Evolutionary conservation across 208 protist species (phyloP).

Genomic region (Acanthamoeba lenticulata): DNA sequence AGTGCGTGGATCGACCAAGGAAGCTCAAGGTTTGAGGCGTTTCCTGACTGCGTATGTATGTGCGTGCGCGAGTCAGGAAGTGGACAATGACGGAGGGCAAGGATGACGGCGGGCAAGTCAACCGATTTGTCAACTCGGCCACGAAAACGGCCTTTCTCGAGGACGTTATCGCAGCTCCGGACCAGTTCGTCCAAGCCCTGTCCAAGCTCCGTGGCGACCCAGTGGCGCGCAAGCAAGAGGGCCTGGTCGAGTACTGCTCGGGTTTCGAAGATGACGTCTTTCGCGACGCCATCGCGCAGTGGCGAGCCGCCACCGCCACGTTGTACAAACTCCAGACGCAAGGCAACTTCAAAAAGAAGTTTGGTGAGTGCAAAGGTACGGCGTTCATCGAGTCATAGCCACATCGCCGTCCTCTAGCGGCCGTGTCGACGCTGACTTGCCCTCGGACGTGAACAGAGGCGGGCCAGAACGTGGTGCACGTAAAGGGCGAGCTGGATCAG

Average conservation of each 20-base stretch:
- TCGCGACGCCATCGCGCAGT: not conserved
- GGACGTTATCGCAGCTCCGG: not conserved
- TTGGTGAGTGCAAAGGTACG: not conserved
- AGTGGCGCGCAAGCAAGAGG: not conserved
- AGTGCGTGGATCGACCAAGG: too few species aligned
- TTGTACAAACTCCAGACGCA: not conserved
- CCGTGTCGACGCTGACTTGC: too few species aligned
- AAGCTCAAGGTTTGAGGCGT: too few species aligned
- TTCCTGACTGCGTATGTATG: too few species aligned
- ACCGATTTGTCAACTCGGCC: not conserved
- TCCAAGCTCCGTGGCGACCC: not conserved
- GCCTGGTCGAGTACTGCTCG: not conserved
- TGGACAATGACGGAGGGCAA: not conserved
- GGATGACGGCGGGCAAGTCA: not conserved
- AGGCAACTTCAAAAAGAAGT: slow-evolving; percentile 3
- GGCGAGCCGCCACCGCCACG: not conserved
- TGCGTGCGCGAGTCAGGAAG: not conserved
- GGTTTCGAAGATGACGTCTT: not conserved
- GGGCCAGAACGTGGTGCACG: not conserved
- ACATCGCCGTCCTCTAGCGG: not conserved
- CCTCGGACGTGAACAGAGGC: too few species aligned
- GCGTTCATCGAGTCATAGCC: not conserved
- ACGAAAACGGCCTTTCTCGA: not conserved
- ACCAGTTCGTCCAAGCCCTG: not conserved
- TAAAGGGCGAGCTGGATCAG: not conserved